These are phyloP conservation scores for Dioscorea cayenensis DNA, from an alignment of 116 monocot genomes.

Conservation along the genomic window DNA sequence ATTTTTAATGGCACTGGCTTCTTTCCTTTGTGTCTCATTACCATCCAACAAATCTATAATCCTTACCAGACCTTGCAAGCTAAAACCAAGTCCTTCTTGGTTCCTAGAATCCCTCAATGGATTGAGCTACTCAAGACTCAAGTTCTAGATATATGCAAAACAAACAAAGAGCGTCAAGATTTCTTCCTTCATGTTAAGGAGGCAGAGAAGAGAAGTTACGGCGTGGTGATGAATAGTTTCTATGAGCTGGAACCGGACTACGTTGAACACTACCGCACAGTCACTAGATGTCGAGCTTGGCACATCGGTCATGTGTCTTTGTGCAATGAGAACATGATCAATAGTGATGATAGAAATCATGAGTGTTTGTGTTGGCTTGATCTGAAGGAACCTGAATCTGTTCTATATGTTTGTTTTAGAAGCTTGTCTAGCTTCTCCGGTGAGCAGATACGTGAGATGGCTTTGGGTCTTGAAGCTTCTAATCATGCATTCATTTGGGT, in stretches of 20 bases:
- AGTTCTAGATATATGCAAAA: neutral
- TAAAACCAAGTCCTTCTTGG: constrained; percentile 6
- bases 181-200: no score
- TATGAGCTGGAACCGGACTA: no score
- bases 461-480: constrained; percentile 17
- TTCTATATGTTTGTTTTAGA: constrained; percentile 47
- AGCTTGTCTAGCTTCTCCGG: constrained; percentile 8
- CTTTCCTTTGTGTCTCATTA: constrained; percentile 9
- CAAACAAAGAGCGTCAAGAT: no score
- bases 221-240: no score
- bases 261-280: no score
- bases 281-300: no score
- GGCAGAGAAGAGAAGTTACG: no score
- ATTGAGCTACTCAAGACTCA: constrained; percentile 19
- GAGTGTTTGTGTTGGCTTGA: constrained; percentile 36
- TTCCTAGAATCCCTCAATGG: constrained; percentile 21
- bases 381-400: neutral
- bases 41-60: neutral
- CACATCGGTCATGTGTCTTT: no score
- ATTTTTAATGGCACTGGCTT: constrained; percentile 23
- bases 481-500: constrained; percentile 18
- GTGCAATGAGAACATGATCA: no score
- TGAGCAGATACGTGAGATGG: constrained; percentile 28
- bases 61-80: neutral
- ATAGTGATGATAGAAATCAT: neutral